Evolutionary conservation across 2,329 filamentous ascomycete species (phyloP), one percentile per base, ranked within the genome.

Genomic region (Fusarium staphyleae): DNA sequence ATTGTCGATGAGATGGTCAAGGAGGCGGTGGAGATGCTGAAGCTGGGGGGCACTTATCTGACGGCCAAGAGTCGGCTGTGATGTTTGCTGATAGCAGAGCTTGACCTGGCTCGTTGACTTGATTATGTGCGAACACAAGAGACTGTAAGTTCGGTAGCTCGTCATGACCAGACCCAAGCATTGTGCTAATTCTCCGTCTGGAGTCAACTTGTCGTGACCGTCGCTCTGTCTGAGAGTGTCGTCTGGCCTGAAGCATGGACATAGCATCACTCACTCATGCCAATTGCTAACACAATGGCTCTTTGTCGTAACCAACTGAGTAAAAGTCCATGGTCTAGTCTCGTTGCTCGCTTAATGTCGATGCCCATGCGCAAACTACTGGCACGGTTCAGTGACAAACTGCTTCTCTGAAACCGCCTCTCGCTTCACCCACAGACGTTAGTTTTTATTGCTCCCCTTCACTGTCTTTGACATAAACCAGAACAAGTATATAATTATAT

Each of bases 1-100:
- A 96, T 98, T 76, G 87, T 98, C n/a, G 83, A 87, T 55, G 91
- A 96, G 63, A 97, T 98, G 91, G 90, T 96, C 9, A 75, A 77
- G 15, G 87, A 93, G 71, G 91, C 90, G 1, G 85, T 87, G 8
- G 80, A 83, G 2, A 84, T 88, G 79, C 69, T 96, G 65, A 84
- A 79, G 71, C 70, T 80, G 22, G 88, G 87, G 4, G 76, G 80
- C 32, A 74, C 75, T 3, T 93, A 89, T 73, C 71, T 93, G 54
- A 69, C 57, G 15, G 69, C 67, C 37, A 75, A 72, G 65, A 79
- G 77, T 60, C 77, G 72, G 66, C 65, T 80, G 51, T 81, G 57
- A 75, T 66, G 3, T 7, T 33, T 15, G 28, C 12, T n/a, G n/a
- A 3, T 8, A n/a, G 30, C 11, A 8, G 22, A 24, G 9, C 22